Evolutionary conservation across 2,329 filamentous ascomycete species (phyloP), one percentile per base, ranked within the genome.

Genomic region (Penicillium sp.): DNA sequence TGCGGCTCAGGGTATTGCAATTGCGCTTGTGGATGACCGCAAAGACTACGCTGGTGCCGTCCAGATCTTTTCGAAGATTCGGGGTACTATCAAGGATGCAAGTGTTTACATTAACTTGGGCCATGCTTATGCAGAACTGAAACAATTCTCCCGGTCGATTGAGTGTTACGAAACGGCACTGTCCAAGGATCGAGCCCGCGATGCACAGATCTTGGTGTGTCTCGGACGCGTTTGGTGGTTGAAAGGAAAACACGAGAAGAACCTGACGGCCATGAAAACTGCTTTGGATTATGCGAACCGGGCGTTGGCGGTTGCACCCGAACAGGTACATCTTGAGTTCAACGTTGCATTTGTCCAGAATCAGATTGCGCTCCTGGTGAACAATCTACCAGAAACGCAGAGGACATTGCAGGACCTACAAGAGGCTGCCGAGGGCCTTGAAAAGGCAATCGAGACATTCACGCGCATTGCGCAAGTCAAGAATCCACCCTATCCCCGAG

Each of bases 291-390:
- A 85, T 65, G 83, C 84, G 14, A 77, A 80, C 58, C 81, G 82
- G 24, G 91, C 93, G 24, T 83, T 96, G 18, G 83, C 85, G 55
- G 83, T 89, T 55, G 86, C 89, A 1, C 89, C 91, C 0, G 89
- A 94, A 4, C 90, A 96, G 65, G 81, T 92, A 28, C 91, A 96
- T 73, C 90, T 94, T 72, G 91, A 94, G 71, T 99, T 99, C 82
- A 99, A 99, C 67, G 90, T 99, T 26, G 94, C 94, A 0, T 99
- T 97, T 68, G 90, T 97, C 26, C 94, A 97, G 69, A 95, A 96
- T 61, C 92, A 97, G 71, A 86, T 97, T 55, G 93, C 93, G 20
- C 88, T 88, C 47, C 84, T 89, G 28, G 85, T 97, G 55, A 87
- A 91, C 72, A 80, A 78, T 35, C 79, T 96, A 54, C 80, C 83